These are phyloP conservation scores for Diaporthe vaccinii DNA, from an alignment of 2,329 filamentous ascomycete species.

Conservation along the genomic window DNA sequence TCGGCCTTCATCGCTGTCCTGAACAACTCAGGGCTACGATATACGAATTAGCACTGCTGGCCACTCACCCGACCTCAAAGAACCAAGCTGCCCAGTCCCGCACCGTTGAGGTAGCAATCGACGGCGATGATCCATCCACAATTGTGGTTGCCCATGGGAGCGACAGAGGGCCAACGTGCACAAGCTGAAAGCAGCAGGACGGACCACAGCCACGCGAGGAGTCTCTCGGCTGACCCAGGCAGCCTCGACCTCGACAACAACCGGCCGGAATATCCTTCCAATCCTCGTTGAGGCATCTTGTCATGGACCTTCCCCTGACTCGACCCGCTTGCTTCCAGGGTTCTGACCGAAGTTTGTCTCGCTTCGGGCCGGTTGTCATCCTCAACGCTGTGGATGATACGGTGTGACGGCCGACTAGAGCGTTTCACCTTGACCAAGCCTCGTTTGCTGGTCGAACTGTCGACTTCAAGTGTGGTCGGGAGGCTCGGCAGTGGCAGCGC, in stretches of 20 bases:
- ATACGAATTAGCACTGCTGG: background rate
- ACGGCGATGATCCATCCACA: background rate
- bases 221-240: background rate
- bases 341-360: constrained; percentile 5
- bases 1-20: background rate
- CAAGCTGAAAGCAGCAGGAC: background rate
- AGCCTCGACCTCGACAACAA: background rate
- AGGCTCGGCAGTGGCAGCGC: constrained; percentile 12
- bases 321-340: background rate
- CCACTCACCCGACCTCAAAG: no score
- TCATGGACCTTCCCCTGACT: background rate
- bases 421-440: background rate
- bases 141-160: background rate
- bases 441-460: background rate
- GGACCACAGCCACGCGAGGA: background rate
- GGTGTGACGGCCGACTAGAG: background rate
- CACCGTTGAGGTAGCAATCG: background rate
- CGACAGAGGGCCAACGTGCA: background rate
- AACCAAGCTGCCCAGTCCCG: no score
- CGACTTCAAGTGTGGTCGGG: background rate
- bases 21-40: background rate
- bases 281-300: background rate
- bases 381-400: background rate
- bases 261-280: background rate
- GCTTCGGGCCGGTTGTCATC: background rate